Percentiles rank a stretch among this genome's conserved stretches.
Conservation (phyloP, 1,139 yeast species). For the Lodderomyces orthopsilosis region DNA sequence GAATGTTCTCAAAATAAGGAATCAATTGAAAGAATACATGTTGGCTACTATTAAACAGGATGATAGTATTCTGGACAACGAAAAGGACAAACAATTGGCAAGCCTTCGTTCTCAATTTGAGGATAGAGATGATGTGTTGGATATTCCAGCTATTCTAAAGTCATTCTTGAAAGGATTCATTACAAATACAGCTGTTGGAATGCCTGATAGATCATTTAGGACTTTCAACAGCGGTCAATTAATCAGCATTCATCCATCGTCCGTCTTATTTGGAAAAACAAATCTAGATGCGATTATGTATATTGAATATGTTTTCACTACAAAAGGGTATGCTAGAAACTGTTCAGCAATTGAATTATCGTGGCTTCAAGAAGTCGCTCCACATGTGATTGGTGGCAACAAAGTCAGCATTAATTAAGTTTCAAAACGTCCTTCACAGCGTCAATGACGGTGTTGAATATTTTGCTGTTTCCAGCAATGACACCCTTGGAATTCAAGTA, state of each 20-base stretch:
- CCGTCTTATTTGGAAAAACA: constrained; percentile 76
- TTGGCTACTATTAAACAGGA: constrained; percentile 41
- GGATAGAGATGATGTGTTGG: constrained; percentile 28
- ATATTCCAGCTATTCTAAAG: constrained; percentile 63
- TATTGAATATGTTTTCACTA: constrained; percentile 89
- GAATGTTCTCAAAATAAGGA: constrained; percentile 71
- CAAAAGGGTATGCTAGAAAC: constrained; percentile 88
- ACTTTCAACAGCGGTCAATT: constrained; percentile 79
- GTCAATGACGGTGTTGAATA: constrained; percentile 59
- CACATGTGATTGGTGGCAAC: constrained; percentile 54
- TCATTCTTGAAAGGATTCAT: constrained; percentile 80
- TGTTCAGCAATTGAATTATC: constrained; percentile 80
- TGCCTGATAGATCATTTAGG: constrained; percentile 91
- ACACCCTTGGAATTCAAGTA: constrained; percentile 82
- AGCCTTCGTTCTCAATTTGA: constrained; percentile 28
- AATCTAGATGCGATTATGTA: constrained; percentile 87
- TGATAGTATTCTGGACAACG: constrained; percentile 25
- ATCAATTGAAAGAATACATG: constrained; percentile 77
- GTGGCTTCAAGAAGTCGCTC: constrained; percentile 87
- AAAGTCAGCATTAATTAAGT: constrained; percentile 43
- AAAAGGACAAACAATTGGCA: constrained; percentile 27
- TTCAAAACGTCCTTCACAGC: constrained; percentile 12
- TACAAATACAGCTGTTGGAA: constrained; percentile 85
- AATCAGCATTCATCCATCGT: constrained; percentile 89
- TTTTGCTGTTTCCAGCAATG: constrained; percentile 72